These are phyloP conservation scores for Aspergillus novoparasiticus DNA, from an alignment of 2,329 filamentous ascomycete species.

Conservation along the genomic window DNA sequence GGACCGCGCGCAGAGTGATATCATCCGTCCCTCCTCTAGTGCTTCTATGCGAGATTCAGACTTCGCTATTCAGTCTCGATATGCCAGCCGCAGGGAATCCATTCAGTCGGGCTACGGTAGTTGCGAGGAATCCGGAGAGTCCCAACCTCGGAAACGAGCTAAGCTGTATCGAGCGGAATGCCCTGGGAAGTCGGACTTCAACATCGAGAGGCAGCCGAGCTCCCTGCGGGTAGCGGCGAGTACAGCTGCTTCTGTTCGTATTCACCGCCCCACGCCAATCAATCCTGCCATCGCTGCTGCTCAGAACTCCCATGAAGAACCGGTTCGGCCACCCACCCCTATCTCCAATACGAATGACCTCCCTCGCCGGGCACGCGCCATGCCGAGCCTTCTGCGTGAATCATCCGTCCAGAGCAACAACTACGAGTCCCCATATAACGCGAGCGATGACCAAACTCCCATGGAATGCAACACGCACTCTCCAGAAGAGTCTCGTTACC, in stretches of 20 bases:
- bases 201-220: constrained; percentile 71
- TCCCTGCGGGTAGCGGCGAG: constrained; percentile 88
- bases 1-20: constrained; percentile 40
- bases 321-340: constrained; percentile 51
- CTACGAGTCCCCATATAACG: constrained; percentile 46
- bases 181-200: constrained; percentile 67
- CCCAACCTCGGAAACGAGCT: constrained; percentile 72
- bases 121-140: constrained; percentile 66
- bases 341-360: constrained; percentile 38
- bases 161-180: constrained; percentile 74
- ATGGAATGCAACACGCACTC: constrained; percentile 53
- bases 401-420: constrained; percentile 56
- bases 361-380: constrained; percentile 33
- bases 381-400: constrained; percentile 61
- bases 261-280: constrained; percentile 70
- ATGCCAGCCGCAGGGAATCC: constrained; percentile 37
- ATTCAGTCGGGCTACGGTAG: constrained; percentile 67
- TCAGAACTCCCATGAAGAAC: constrained; percentile 43
- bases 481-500: constrained; percentile 53
- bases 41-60: constrained; percentile 53
- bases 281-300: constrained; percentile 39
- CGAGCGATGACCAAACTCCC: constrained; percentile 36
- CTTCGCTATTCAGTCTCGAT: constrained; percentile 28
- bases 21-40: constrained; percentile 63
- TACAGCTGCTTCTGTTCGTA: constrained; percentile 83